phyloP scores from a whole-genome alignment of 1,139 yeast genomes.

The Kodamaea arcana region DNA sequence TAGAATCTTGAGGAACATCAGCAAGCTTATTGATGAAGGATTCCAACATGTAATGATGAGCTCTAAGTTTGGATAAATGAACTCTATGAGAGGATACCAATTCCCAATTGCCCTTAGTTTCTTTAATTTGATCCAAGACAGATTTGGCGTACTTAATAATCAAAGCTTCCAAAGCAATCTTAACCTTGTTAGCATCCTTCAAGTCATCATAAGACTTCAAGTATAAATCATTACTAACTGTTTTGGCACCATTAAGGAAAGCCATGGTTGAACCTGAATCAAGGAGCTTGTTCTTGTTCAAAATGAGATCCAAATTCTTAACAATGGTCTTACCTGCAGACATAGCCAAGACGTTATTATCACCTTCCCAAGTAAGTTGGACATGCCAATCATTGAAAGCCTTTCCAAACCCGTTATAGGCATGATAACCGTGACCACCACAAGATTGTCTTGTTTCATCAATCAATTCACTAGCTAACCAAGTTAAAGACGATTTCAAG shows the following conservation, averaged over 20 bases:
- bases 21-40: conserved; percentile 17
- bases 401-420: conserved; percentile 86
- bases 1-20: conserved; percentile 11
- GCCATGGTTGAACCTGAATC: conserved; percentile 32
- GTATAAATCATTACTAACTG: conserved; percentile 7
- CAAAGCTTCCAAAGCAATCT: conserved; percentile 20
- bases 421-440: conserved; percentile 94
- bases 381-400: conserved; percentile 92
- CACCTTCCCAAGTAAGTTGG: conserved; percentile 98
- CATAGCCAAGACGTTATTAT: conserved; percentile 79
- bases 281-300: conserved; percentile 30
- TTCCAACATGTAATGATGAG: conserved; percentile 23
- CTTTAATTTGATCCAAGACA: conserved; percentile 21
- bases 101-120: conserved; percentile 34
- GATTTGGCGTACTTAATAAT: conserved; percentile 26
- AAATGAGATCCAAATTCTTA: conserved; percentile 44
- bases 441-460: conserved; percentile 94
- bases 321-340: conserved; percentile 77
- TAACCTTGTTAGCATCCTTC: conserved; percentile 13
- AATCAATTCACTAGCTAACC: conserved; percentile 76
- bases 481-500: conserved; percentile 82
- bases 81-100: conserved; percentile 23
- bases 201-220: conserved; percentile 12
- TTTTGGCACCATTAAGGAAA: conserved; percentile 38
- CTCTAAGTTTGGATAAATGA: conserved; percentile 21